Percentiles rank a stretch among this genome's conserved stretches.
Conservation (phyloP, 805 yeast species). For the Monosporozyma aerobia region DNA sequence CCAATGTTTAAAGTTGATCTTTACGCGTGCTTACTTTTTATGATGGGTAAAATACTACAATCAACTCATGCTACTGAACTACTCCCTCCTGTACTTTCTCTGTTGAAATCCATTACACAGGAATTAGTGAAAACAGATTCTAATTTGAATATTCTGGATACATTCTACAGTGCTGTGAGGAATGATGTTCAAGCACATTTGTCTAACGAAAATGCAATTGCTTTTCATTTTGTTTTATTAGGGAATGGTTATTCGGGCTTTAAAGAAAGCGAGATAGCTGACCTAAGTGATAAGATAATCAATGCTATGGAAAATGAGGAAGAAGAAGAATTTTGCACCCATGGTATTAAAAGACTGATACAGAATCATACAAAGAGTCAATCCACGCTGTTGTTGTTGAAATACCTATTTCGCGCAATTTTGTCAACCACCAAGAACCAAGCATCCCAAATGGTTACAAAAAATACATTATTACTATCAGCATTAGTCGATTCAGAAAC, state of each 20-base stretch:
- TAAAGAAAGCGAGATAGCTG: constrained; percentile 31
- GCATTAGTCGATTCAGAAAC: background rate
- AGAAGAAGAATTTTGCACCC: constrained; percentile 39
- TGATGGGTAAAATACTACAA: constrained; percentile 50
- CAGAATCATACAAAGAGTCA: constrained; percentile 6
- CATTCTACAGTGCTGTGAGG: constrained; percentile 34
- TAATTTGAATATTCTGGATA: constrained; percentile 22
- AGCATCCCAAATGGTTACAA: background rate
- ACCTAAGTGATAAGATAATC: constrained; percentile 29
- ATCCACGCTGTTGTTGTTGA: background rate
- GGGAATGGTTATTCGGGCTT: constrained; percentile 30
- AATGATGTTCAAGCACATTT: constrained; percentile 11
- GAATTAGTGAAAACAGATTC: constrained; percentile 25
- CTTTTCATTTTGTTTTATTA: constrained; percentile 38
- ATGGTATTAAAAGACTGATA: constrained; percentile 55
- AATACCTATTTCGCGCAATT: background rate
- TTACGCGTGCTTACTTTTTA: constrained; percentile 56
- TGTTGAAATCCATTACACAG: constrained; percentile 38
- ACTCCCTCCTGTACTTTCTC: constrained; percentile 44
- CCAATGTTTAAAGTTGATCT: constrained; percentile 61
- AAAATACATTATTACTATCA: background rate
- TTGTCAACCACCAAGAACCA: background rate
- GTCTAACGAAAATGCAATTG: constrained; percentile 30
- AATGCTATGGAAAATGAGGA: constrained; percentile 31
- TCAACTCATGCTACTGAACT: constrained; percentile 33